Evolutionary conservation across 164 flowering plant species (phyloP).

Genomic region (Hamamelis virginiana): DNA sequence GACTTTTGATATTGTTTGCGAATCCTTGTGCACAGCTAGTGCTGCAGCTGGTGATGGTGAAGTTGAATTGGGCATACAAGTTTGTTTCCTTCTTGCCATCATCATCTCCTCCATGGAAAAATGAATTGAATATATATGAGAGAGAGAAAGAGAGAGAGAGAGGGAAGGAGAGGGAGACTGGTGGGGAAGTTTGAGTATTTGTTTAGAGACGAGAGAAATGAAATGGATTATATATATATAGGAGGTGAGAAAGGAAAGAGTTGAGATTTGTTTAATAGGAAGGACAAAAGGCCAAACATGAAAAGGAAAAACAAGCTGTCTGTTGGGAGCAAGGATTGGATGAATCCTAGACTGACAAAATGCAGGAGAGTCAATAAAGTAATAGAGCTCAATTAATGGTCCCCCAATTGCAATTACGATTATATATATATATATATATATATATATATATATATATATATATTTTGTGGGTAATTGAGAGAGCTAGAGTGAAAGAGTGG

Average conservation of each 20-base stretch:
- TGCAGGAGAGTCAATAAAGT: too few species aligned
- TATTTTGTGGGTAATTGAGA: too few species aligned
- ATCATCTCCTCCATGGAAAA: conserved; percentile 33
- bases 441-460: too few species aligned
- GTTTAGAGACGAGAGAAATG: conserved; percentile 11
- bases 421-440: too few species aligned
- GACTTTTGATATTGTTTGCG: conserved; percentile 55
- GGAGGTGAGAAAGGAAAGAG: background rate
- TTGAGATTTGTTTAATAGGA: background rate
- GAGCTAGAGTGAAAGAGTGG: too few species aligned
- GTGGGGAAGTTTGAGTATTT: conserved; percentile 16
- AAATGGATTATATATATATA: conserved; percentile 8
- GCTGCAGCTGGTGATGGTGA: conserved; percentile 36
- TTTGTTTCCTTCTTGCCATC: conserved; percentile 19
- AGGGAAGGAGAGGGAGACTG: conserved; percentile 21
- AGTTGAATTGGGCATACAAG: conserved; percentile 10
- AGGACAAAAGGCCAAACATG: background rate
- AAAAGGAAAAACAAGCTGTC: conserved; percentile 25
- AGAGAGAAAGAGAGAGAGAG: conserved; percentile 8
- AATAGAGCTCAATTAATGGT: too few species aligned
- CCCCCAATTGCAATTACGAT: too few species aligned
- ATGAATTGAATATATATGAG: background rate
- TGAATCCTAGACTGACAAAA: conserved; percentile 13
- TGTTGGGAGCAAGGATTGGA: conserved; percentile 29
- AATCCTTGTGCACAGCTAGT: conserved; percentile 47